Conservation (phyloP, 2,329 filamentous ascomycete genomes). For the Neurospora sp. region DNA sequence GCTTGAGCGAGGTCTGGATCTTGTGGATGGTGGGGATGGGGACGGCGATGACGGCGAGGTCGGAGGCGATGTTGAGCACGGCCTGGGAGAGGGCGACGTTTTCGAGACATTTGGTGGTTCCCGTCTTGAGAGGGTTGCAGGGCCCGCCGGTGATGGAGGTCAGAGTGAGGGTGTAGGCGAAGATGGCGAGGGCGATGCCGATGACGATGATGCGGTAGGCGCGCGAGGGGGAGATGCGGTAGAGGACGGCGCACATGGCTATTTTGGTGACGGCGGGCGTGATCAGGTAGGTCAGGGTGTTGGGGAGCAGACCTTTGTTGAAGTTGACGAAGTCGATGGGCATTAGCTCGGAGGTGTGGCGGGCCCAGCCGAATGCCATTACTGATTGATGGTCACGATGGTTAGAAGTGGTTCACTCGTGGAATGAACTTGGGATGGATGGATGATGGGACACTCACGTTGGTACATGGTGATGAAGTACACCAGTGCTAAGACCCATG, state of each 20-base stretch:
- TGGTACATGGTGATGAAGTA: conserved; percentile 8
- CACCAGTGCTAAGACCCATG: conserved; percentile 2
- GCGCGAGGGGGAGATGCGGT: conserved; percentile 6
- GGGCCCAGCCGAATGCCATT: conserved; percentile 7
- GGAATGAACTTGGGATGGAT: too few relatives aligned
- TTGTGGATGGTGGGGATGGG: conserved; percentile 32
- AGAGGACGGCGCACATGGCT: conserved; percentile 8
- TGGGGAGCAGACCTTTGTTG: conserved; percentile 8
- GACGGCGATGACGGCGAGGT: conserved; percentile 32
- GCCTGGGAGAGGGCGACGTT: conserved; percentile 35
- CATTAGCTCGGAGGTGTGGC: conserved; percentile 5
- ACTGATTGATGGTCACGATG: neutral
- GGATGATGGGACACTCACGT: neutral
- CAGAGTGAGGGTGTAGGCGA: conserved; percentile 16
- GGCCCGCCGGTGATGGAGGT: conserved; percentile 16
- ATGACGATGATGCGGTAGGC: conserved; percentile 3
- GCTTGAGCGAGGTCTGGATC: conserved; percentile 31
- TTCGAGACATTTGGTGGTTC: conserved; percentile 27
- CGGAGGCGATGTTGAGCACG: conserved; percentile 35
- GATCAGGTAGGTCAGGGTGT: conserved; percentile 10
- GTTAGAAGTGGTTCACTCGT: neutral
- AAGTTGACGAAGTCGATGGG: conserved; percentile 4
- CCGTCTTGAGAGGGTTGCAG: conserved; percentile 15
- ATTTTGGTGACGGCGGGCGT: conserved; percentile 10
- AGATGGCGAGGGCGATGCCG: conserved; percentile 3